A percentile compares a stretch with the other conserved stretches of the same genome.
Conservation (phyloP, 495 filamentous ascomycete species). For the Annulohypoxylon maeteangense region DNA sequence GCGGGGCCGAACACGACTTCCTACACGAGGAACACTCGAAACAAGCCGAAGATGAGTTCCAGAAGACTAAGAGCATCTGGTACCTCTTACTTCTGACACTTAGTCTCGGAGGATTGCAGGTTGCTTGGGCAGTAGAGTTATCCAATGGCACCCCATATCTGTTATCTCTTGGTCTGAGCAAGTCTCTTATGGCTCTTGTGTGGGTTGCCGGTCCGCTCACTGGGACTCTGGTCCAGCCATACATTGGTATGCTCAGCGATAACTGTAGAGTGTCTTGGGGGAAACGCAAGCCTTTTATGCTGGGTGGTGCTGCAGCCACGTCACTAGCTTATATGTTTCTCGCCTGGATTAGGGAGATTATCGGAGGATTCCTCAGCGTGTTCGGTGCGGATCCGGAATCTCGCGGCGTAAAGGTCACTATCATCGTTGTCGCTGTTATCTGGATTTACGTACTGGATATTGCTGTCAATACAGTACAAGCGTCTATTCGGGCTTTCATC, state of each 20-base stretch:
- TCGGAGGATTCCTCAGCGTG: slow-evolving; percentile 72
- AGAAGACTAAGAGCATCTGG: slow-evolving; percentile 78
- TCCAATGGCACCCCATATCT: slow-evolving; percentile 81
- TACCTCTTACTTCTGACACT: slow-evolving; percentile 87
- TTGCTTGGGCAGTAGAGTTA: slow-evolving; percentile 93
- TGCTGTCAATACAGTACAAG: slow-evolving; percentile 94
- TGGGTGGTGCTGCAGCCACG: slow-evolving; percentile 77
- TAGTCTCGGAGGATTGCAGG: slow-evolving; percentile 84
- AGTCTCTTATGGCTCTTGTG: slow-evolving; percentile 89
- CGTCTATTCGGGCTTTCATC: slow-evolving; percentile 87
- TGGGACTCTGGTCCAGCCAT: slow-evolving; percentile 90
- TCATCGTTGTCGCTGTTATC: slow-evolving; percentile 79
- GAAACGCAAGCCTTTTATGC: slow-evolving; percentile 89
- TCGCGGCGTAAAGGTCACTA: slow-evolving; percentile 64
- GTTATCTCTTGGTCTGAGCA: slow-evolving; percentile 85
- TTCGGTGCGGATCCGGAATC: slow-evolving; percentile 77
- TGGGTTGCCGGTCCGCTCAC: slow-evolving; percentile 94
- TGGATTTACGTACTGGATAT: slow-evolving; percentile 90
- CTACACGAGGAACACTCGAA: slow-evolving; percentile 50
- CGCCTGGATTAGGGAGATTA: slow-evolving; percentile 84
- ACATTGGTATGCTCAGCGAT: slow-evolving; percentile 90
- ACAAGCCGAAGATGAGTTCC: slow-evolving; percentile 55
- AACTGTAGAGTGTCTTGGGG: slow-evolving; percentile 84
- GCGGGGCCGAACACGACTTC: slow-evolving; percentile 52
- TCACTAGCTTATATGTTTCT: slow-evolving; percentile 77